These are phyloP conservation scores for Dryas octopetala DNA, from an alignment of 306 rosid genomes.

Conservation along the genomic window DNA sequence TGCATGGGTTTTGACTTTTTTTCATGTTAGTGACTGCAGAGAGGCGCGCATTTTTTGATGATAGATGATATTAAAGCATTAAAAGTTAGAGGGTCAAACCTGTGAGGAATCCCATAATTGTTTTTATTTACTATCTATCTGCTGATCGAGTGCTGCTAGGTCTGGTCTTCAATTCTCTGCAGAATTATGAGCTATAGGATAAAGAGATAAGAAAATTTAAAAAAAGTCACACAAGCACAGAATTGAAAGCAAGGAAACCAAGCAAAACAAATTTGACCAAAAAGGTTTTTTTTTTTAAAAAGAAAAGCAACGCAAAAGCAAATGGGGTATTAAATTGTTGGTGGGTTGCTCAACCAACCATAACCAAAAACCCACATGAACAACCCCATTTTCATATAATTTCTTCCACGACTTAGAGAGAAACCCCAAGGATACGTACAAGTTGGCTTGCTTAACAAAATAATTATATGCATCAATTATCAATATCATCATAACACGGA, in stretches of 20 bases:
- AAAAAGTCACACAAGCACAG: conserved; percentile 13
- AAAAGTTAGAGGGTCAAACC: conserved; percentile 60
- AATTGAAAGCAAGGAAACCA: too few relatives aligned
- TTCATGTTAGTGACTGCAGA: not conserved
- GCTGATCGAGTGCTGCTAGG: too few relatives aligned
- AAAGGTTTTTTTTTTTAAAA: too few relatives aligned
- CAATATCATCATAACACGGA: too few relatives aligned
- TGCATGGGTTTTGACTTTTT: conserved; percentile 27
- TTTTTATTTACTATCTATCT: conserved; percentile 12
- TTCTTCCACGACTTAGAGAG: not conserved
- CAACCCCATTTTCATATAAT: conserved; percentile 30
- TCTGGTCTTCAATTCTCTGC: not conserved
- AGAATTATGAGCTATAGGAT: not conserved
- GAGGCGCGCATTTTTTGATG: conserved; percentile 24
- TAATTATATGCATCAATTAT: too few relatives aligned
- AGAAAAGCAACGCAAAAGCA: conserved; percentile 9
- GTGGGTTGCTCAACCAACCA: conserved; percentile 67
- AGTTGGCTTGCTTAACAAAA: too few relatives aligned
- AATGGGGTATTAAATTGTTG: conserved; percentile 40
- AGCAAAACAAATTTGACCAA: too few relatives aligned
- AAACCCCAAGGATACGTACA: not conserved
- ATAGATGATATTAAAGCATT: conserved; percentile 23
- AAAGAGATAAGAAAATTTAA: not conserved
- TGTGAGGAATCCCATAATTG: conserved; percentile 47
- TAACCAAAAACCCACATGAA: conserved; percentile 52